Evolutionary conservation across 192 early-diverging fungal genomes (phyloP).

Genomic region (Coemansia umbellata): DNA sequence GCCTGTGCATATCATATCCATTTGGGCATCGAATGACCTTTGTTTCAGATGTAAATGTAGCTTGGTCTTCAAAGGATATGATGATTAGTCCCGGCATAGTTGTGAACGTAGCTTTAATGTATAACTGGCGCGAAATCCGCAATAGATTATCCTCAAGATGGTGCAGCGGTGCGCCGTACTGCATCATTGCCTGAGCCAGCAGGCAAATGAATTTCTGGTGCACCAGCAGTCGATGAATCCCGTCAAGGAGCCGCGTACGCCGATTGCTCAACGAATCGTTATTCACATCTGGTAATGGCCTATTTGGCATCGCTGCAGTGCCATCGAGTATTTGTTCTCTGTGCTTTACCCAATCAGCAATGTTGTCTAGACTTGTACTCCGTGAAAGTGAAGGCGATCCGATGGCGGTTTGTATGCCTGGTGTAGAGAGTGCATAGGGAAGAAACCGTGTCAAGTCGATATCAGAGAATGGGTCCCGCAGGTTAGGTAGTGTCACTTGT

Average conservation of each 20-base stretch:
- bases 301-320: neutral
- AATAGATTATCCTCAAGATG: conserved; percentile 59
- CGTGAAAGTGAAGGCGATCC: conserved; percentile 9
- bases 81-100: conserved; percentile 65
- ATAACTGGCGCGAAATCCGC: conserved; percentile 52
- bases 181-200: conserved; percentile 59
- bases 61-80: conserved; percentile 59
- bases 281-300: neutral
- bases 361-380: conserved; percentile 3
- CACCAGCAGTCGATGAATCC: conserved; percentile 51
- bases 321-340: neutral
- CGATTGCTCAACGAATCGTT: conserved; percentile 6
- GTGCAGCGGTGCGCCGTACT: conserved; percentile 62
- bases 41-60: conserved; percentile 67
- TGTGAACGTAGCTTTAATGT: conserved; percentile 57
- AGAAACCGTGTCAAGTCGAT: conserved; percentile 24
- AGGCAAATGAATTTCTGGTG: conserved; percentile 59
- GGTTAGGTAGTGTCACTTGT: neutral
- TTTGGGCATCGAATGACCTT: conserved; percentile 59
- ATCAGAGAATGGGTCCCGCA: conserved; percentile 2
- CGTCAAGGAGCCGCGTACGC: conserved; percentile 5
- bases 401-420: conserved; percentile 9
- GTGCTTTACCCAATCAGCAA: conserved; percentile 12
- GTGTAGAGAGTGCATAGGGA: conserved; percentile 22
- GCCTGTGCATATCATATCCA: conserved; percentile 61